These are phyloP conservation scores for Emericellopsis atlantica DNA, from an alignment of 2,329 filamentous ascomycete species.

Conservation along the genomic window DNA sequence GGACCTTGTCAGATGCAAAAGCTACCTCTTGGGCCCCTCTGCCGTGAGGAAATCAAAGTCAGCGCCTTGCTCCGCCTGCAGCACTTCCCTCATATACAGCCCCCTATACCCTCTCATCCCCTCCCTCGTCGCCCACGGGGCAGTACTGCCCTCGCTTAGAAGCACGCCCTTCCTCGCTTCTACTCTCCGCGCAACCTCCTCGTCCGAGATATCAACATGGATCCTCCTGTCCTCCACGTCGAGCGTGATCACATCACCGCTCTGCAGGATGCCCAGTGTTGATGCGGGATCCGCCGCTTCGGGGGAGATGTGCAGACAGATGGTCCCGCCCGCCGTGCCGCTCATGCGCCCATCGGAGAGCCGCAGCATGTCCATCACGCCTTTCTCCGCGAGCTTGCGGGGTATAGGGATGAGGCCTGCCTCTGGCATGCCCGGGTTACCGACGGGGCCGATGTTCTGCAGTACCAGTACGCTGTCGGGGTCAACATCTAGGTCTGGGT, in stretches of 20 bases:
- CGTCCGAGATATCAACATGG: conserved; percentile 47
- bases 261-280: conserved; percentile 61
- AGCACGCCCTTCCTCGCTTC: conserved; percentile 41
- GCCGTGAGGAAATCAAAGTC: conserved; percentile 52
- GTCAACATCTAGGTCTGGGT: conserved; percentile 47
- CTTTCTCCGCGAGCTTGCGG: conserved; percentile 64
- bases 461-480: conserved; percentile 59
- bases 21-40: not conserved
- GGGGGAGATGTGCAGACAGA: conserved; percentile 77
- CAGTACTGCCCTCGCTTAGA: conserved; percentile 11
- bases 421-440: conserved; percentile 89
- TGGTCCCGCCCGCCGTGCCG: conserved; percentile 79
- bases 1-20: too few species aligned
- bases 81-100: conserved; percentile 45
- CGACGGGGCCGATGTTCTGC: conserved; percentile 79
- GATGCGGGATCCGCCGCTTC: conserved; percentile 68
- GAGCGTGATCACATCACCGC: conserved; percentile 70
- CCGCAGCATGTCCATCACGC: conserved; percentile 67
- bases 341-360: conserved; percentile 82
- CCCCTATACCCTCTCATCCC: conserved; percentile 42
- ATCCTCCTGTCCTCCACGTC: conserved; percentile 56
- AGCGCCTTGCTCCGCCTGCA: conserved; percentile 44
- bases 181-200: conserved; percentile 53
- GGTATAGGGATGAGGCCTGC: conserved; percentile 53
- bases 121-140: conserved; percentile 21